Percentiles rank a stretch among this genome's conserved stretches.
Evolutionary conservation across 176 grass and related monocot species (phyloP).

Genomic region (Metroxylon sagu): DNA sequence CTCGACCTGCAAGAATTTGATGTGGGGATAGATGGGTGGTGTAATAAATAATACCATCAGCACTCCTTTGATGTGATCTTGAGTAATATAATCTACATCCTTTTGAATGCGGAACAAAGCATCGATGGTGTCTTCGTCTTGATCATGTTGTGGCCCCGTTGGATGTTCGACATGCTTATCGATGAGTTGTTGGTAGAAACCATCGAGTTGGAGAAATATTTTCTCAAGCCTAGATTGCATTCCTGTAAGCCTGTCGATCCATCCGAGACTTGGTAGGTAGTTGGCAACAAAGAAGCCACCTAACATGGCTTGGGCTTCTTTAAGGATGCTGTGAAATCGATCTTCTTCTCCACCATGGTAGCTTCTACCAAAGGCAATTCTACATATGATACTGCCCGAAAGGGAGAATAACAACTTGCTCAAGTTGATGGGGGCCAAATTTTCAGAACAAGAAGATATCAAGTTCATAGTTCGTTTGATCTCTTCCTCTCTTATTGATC

Average conservation of each 20-base stretch:
- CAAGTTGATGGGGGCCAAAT: constrained; percentile 2
- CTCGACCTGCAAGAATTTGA: too few relatives aligned
- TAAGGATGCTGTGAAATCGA: too few relatives aligned
- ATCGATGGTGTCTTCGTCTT: constrained; percentile 12
- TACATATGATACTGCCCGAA: too few relatives aligned
- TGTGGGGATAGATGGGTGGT: not conserved
- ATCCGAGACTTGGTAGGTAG: too few relatives aligned
- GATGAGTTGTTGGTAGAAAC: not conserved
- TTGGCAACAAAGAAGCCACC: too few relatives aligned
- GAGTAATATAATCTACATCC: constrained; percentile 8
- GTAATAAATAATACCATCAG: not conserved
- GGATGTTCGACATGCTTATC: not conserved
- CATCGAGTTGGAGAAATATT: constrained; percentile 6
- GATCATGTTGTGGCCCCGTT: not conserved
- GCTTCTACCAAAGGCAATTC: too few relatives aligned
- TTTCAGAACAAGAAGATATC: too few relatives aligned
- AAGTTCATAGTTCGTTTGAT: too few relatives aligned
- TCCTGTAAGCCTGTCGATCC: too few relatives aligned
- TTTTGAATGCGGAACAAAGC: constrained; percentile 7
- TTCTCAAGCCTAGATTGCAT: constrained; percentile 3
- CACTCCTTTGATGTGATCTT: constrained; percentile 16
- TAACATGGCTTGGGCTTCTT: too few relatives aligned
- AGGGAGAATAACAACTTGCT: not conserved
- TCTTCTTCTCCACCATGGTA: too few relatives aligned
- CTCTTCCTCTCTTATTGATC: too few relatives aligned